Base-by-base conservation (phyloP, 164 flowering plant genomes). In the Hamamelis virginiana region DNA sequence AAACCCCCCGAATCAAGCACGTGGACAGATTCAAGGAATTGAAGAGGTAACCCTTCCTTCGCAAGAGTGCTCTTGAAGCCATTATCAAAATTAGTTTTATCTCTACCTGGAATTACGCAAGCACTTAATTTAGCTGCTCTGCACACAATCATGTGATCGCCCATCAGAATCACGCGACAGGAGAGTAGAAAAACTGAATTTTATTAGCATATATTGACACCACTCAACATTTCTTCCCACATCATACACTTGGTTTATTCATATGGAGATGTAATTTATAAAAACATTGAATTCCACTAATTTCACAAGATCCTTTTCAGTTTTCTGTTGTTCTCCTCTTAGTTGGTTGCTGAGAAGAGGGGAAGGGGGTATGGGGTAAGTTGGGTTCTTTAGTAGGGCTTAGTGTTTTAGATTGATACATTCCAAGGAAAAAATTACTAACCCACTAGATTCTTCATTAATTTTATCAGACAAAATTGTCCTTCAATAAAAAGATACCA, bases 51-150 rank as follows among this genome's bases (percentile, higher is more conserved):
- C 60, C 70, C 64, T 27, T 72, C 73, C 73, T 73, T 25, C 68
- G 74, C 26, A 73, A 56, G 27, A 79, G 69, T 56, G 72, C 72
- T 59, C 76, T 76, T 26, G 79, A 79, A 59, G 82, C 75, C 82
- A 79, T 76, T 47, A 13, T 51, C 21, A 56, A 9, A 16, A 65
- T 1, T n/a, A 60, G 61, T 41, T 33, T 18, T 14, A 27, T 63
- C 41, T 61, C 21, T 25, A 19, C 50, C 46, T 41, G 61, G 8
- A 45, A 16, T 57, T 60, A 27, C 19, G 12, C 25, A 22, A 21
- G 47, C 58, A 62, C 57, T 13, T 28, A 67, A 59, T 9, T 47
- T 23, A 41, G 60, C 63, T 41, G 41, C 19, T 19, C 70, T 55
- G 60, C 67, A 62, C 21, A 23, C 56, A 46, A 8, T 27, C 22